These are phyloP conservation scores for Gymnopilus dilepis DNA, from an alignment of 768 basidiomycete genomes.

Conservation along the genomic window DNA sequence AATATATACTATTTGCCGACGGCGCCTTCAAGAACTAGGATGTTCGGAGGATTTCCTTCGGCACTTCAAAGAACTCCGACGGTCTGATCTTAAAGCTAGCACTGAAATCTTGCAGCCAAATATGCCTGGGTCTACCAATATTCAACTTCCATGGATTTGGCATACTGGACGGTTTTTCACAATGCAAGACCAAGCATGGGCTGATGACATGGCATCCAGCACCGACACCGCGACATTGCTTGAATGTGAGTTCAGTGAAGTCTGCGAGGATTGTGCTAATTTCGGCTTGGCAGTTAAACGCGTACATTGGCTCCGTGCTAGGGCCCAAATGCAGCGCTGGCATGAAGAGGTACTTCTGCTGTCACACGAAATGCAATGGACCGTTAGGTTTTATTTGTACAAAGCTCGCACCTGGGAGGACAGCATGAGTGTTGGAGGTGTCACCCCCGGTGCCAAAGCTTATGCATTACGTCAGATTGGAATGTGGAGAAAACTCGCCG, in stretches of 20 bases:
- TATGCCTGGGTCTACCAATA: not conserved
- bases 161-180: not conserved
- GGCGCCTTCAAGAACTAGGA: not conserved
- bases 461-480: not conserved
- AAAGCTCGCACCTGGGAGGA: not conserved
- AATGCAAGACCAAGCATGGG: not conserved
- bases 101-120: conserved; percentile 7
- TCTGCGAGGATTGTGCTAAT: not conserved
- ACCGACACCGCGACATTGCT: not conserved
- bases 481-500: not conserved
- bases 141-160: conserved; percentile 7
- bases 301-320: not conserved
- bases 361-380: conserved; percentile 14
- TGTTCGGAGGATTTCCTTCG: not conserved
- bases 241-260: conserved; percentile 2
- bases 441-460: not conserved
- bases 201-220: not conserved
- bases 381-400: not conserved
- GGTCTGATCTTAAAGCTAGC: conserved; percentile 1
- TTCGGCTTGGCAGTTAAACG: not conserved
- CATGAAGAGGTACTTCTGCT: not conserved
- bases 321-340: conserved; percentile 6
- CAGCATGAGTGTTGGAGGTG: no score
- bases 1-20: not conserved
- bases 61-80: not conserved